These are phyloP conservation scores for Gaeumannomyces tritici DNA, from an alignment of 2,329 filamentous ascomycete species.

Conservation along the genomic window DNA sequence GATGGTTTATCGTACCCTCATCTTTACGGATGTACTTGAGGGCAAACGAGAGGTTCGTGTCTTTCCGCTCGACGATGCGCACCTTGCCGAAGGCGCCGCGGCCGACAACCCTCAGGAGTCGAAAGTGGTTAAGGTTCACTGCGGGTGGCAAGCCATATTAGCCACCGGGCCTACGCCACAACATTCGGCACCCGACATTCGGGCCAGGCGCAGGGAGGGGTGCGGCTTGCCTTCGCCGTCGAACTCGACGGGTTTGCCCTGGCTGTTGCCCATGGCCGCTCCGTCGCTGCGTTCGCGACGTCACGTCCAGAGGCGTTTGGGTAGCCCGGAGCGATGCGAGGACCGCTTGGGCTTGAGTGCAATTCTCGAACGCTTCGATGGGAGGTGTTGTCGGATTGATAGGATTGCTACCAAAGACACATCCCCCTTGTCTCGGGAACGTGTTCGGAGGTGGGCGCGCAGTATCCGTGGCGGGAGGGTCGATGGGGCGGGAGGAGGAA, in stretches of 20 bases:
- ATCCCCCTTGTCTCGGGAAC: neutral
- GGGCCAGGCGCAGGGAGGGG: neutral
- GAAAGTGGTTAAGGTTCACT: conserved; percentile 98
- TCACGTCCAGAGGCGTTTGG: neutral
- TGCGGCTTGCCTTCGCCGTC: conserved; percentile 74
- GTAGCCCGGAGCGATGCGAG: neutral
- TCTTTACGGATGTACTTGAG: conserved; percentile 98
- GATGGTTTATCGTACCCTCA: conserved; percentile 56
- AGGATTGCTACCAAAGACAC: neutral
- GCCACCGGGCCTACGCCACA: too few species aligned
- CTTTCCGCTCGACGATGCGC: conserved; percentile 94
- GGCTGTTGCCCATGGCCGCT: conserved; percentile 75
- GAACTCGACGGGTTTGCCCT: conserved; percentile 86
- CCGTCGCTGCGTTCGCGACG: neutral
- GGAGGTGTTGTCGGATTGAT: neutral
- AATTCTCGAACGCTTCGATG: neutral
- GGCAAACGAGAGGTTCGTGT: conserved; percentile 87
- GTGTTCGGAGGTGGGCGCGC: neutral
- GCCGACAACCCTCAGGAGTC: conserved; percentile 86
- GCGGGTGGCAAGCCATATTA: conserved; percentile 5
- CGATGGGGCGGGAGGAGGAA: neutral
- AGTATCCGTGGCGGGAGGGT: neutral
- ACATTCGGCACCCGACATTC: neutral
- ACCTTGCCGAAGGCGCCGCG: conserved; percentile 99
- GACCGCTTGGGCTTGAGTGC: too few species aligned